Conservation (phyloP, 2,329 filamentous ascomycete species). For the Podosphaera fusca region DNA sequence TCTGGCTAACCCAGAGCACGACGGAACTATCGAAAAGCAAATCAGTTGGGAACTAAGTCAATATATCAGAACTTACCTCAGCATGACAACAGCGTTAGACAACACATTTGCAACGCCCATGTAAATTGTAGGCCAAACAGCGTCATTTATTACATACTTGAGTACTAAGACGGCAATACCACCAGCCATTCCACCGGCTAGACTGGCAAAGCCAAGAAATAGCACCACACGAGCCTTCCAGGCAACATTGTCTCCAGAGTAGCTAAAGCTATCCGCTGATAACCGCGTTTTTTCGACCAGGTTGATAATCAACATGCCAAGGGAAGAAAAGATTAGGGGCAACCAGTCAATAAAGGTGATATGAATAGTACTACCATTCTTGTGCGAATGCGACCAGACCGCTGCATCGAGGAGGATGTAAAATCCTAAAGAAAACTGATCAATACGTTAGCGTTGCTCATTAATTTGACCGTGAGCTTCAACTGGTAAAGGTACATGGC, state of each 20-base stretch:
- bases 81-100: slow-evolving; percentile 37
- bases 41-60: background rate
- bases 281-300: slow-evolving; percentile 43
- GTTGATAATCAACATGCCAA: slow-evolving; percentile 52
- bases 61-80: slow-evolving; percentile 23
- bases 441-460: slow-evolving; percentile 1
- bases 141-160: slow-evolving; percentile 34
- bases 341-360: slow-evolving; percentile 49
- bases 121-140: slow-evolving; percentile 33
- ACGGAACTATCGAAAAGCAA: slow-evolving; percentile 24
- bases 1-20: slow-evolving; percentile 45
- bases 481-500: background rate
- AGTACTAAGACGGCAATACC: slow-evolving; percentile 46
- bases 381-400: slow-evolving; percentile 38
- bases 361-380: slow-evolving; percentile 36
- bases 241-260: slow-evolving; percentile 37
- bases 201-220: slow-evolving; percentile 40
- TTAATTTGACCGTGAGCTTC: background rate
- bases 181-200: slow-evolving; percentile 45
- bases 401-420: slow-evolving; percentile 45
- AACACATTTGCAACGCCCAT: slow-evolving; percentile 47
- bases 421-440: slow-evolving; percentile 42
- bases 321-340: slow-evolving; percentile 39
- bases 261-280: slow-evolving; percentile 37
- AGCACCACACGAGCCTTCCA: slow-evolving; percentile 47